Conservation (phyloP, 177 flowering plant genomes). For the Vitis hybrid region DNA sequence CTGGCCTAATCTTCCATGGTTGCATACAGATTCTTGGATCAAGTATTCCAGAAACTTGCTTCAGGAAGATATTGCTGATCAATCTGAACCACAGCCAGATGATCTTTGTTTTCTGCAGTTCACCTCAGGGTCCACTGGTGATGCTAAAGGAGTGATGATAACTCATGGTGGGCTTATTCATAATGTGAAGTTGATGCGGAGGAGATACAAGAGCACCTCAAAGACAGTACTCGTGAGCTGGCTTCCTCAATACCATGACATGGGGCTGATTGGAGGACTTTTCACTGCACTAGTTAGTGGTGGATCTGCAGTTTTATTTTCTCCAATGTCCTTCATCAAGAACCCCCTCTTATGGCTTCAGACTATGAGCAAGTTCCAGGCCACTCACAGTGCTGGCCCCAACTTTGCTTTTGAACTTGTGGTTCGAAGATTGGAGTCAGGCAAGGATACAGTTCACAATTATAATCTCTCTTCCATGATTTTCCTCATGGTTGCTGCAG, state of each 20-base stretch:
- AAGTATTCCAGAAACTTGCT: slow-evolving; percentile 33
- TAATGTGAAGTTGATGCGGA: slow-evolving; percentile 74
- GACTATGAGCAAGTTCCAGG: slow-evolving; percentile 57
- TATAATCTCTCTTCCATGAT: slow-evolving; percentile 72
- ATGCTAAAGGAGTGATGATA: slow-evolving; percentile 88
- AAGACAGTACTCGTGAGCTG: slow-evolving; percentile 73
- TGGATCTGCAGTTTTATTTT: slow-evolving; percentile 67
- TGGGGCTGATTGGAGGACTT: slow-evolving; percentile 86
- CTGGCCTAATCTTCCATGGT: slow-evolving; percentile 87
- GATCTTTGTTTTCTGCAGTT: slow-evolving; percentile 76
- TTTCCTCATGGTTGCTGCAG: slow-evolving; percentile 86
- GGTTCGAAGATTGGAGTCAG: slow-evolving; percentile 56
- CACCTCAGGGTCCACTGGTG: slow-evolving; percentile 87
- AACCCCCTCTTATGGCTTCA: slow-evolving; percentile 78
- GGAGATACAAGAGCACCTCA: slow-evolving; percentile 68
- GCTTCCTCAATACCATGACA: slow-evolving; percentile 93
- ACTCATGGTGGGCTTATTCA: slow-evolving; percentile 83
- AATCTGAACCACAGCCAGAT: slow-evolving; percentile 41
- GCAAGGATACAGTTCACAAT: slow-evolving; percentile 33
- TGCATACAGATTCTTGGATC: slow-evolving; percentile 73
- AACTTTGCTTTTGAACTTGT: slow-evolving; percentile 78
- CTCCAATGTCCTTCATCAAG: slow-evolving; percentile 72
- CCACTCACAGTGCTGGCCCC: slow-evolving; percentile 87
- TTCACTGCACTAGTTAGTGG: slow-evolving; percentile 77
- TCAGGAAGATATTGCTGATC: slow-evolving; percentile 14